These are phyloP conservation scores for Diospyros lotus DNA, from an alignment of 148 eudicot species.

Conservation along the genomic window DNA sequence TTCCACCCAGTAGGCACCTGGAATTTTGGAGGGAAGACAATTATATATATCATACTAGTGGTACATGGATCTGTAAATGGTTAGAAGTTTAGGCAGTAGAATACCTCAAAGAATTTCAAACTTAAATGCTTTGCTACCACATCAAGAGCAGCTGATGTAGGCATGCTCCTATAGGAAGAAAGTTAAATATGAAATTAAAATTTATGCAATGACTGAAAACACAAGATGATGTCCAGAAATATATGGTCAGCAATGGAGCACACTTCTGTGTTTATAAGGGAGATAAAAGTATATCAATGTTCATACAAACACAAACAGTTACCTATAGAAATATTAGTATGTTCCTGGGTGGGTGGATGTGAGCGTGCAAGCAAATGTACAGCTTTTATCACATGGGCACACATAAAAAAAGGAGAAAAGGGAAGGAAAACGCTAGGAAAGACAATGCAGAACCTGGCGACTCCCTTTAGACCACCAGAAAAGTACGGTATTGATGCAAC, in stretches of 20 bases:
- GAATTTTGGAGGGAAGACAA: slow-evolving; percentile 1
- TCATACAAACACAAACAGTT: not conserved
- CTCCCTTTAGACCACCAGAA: slow-evolving; percentile 89
- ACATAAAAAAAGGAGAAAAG: not conserved
- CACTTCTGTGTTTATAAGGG: not conserved
- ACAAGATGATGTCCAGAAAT: not conserved
- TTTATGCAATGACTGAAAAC: not conserved
- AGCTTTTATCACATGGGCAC: not conserved
- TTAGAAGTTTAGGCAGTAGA: not conserved
- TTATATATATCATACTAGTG: slow-evolving; percentile 9
- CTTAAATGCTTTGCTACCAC: slow-evolving; percentile 84
- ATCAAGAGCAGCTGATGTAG: slow-evolving; percentile 97
- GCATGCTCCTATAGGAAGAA: slow-evolving; percentile 81
- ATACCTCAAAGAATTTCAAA: slow-evolving; percentile 90
- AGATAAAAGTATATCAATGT: not conserved
- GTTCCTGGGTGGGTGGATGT: not conserved
- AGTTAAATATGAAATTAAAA: slow-evolving; percentile 1
- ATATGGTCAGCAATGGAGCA: no score
- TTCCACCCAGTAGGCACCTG: slow-evolving; percentile 99
- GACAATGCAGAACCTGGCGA: slow-evolving; percentile 65
- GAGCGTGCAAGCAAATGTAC: not conserved
- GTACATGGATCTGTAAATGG: not conserved
- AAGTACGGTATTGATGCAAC: slow-evolving; percentile 88
- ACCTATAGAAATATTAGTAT: not conserved
- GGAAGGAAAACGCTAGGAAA: slow-evolving; percentile 7